Evolutionary conservation across 306 rosid species (phyloP), one percentile per base, ranked within the genome.

Genomic region (Quercus gilva): DNA sequence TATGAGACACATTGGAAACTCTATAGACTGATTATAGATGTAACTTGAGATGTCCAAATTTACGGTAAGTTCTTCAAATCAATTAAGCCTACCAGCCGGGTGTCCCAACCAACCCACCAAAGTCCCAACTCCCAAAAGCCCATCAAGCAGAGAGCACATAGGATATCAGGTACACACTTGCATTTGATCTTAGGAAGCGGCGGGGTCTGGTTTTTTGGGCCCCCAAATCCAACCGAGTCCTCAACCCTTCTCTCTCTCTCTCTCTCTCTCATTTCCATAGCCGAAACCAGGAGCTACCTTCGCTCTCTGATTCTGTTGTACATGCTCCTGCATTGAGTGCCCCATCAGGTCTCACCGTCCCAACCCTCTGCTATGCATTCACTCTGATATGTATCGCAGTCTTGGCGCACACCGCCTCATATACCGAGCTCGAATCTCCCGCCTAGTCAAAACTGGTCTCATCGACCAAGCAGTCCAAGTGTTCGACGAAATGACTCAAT

Each of bases 401-500:
- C 84, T 91, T 78, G 92, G 95, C 78, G 91, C 90, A 55, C 87
- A 78, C 65, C 97, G 94, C 91, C 94, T 88, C 83, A 74, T 90
- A n/a, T 91, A 86, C 88, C 89, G 98, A 18, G 82, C 91, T 73
- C 92, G 86, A 58, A 95, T 92, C 28, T 74, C 90, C 0, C 57
- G 74, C 69, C 89, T 77, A 45, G 96, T 91, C 4, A 95, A 87
- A 86, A 74, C 87, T 2, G 98, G 99, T 19, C 88, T 90, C 72
- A 86, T 95, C 55, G 89, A 95, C 52, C 87, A 83, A 35, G 99
- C 99, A 71, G 79, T 90, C 87, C 85, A 89, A 11, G 78, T 90
- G 90, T 92, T 92, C 87, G 94, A 90, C 82, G 82, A 95, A 88
- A 91, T 95, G 99, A 82, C 97, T 21, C 88, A 91, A 65, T 90